Evolutionary conservation across 371 early-diverging fungal species (phyloP), one percentile per base, ranked within the genome.

Genomic region (Zychaea mexicana): DNA sequence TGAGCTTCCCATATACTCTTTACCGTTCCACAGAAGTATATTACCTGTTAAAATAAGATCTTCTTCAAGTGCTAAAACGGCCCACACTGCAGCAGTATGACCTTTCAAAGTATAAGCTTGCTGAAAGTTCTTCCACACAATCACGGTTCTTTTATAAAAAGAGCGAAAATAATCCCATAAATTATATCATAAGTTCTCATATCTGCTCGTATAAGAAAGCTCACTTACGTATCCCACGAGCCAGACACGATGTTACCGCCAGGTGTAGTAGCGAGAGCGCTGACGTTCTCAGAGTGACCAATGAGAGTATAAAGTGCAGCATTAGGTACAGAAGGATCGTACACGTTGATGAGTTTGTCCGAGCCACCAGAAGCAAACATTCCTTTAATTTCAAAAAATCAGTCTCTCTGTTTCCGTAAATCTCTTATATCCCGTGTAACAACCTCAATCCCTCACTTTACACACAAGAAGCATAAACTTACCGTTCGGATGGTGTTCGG

Each of bases 221-320:
- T n/a, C n/a, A 62, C 81, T 61, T 79, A 95, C 96, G 87, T 92
- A 79, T 99, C 99, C 99, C 98, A 98, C 17, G 96, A 96, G 12
- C 97, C 98, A 17, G 97, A 95, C 4, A 98, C 84, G 24, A 94
- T 80, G 28, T 83, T 72, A 2, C 93, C 94, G 30, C 86, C 84
- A 1, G 82, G 72, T 3, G 88, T 81, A 0, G 84, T 77, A 8
- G 84, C 80, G 24, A 99, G 74, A 2, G 92, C 83, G 69, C 94
- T 92, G 3, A 99, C 93, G 65, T 92, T 97, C 46, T 92, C 95
- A 0, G 83, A 76, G 71, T 99, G 99, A 0, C 97, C 98, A 6
- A 84, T 68, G 21, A 98, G 81, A 3, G 85, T 86, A 58, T 74
- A 87, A 1, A 88, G 59, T 2, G 96, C 90, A 15, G 85, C 76